Evolutionary conservation across 2,329 filamentous ascomycete genomes (phyloP).

Genomic region (Botrytis aclada): DNA sequence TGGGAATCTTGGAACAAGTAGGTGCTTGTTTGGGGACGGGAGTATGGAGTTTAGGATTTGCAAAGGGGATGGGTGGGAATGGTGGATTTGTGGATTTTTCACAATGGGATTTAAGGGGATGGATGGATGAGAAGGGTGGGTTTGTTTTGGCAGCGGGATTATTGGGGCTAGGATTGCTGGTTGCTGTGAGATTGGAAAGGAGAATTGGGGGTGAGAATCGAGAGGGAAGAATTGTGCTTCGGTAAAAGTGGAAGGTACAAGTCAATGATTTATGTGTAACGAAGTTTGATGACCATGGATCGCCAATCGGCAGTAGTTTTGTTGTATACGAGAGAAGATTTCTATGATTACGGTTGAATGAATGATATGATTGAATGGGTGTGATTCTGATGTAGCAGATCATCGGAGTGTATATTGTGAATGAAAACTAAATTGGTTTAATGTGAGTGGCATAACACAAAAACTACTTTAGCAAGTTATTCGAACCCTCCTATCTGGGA

Average conservation of each 20-base stretch:
- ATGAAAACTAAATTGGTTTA: not conserved
- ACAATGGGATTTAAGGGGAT: not conserved
- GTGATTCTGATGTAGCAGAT: not conserved
- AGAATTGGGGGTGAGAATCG: no score
- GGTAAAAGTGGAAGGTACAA: not conserved
- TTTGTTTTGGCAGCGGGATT: not conserved
- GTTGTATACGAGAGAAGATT: not conserved
- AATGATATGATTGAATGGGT: slow-evolving; percentile 30
- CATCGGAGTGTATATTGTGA: no score
- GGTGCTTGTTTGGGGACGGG: not conserved
- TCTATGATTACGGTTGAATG: slow-evolving; percentile 26
- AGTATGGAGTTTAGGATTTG: slow-evolving; percentile 6
- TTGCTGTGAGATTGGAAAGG: not conserved
- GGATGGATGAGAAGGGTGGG: not conserved
- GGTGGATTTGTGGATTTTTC: not conserved
- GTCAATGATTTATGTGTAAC: not conserved
- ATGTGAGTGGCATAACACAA: not conserved
- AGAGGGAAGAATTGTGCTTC: not conserved
- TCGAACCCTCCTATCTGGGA: no score
- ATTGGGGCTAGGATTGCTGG: not conserved
- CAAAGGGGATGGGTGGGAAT: not conserved
- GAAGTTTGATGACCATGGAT: not conserved
- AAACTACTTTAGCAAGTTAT: not conserved
- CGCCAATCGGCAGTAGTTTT: not conserved
- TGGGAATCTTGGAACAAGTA: not conserved